Conservation (phyloP, 257 asterid genomes). For the Handroanthus guayacan region DNA sequence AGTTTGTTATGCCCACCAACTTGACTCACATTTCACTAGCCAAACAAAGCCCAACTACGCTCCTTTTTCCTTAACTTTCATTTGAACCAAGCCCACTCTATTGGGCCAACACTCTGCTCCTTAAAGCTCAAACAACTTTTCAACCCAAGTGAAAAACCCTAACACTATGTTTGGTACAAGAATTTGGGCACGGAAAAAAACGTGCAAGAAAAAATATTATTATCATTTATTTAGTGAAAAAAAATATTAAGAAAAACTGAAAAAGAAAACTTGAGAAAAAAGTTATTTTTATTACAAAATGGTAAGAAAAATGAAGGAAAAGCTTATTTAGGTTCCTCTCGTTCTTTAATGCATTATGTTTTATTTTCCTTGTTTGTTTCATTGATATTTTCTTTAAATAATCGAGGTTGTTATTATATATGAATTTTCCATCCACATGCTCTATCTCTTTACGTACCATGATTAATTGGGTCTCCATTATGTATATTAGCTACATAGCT, state of each 20-base stretch:
- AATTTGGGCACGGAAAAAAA: too few relatives aligned
- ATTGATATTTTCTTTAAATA: too few relatives aligned
- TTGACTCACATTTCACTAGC: background rate
- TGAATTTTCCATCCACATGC: background rate
- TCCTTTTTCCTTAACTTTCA: background rate
- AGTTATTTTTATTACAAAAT: constrained; percentile 24
- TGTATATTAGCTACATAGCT: too few relatives aligned
- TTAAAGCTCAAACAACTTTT: background rate
- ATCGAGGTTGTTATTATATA: background rate
- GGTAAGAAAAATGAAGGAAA: too few relatives aligned
- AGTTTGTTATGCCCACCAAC: background rate
- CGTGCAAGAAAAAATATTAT: too few relatives aligned
- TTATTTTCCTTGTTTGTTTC: too few relatives aligned
- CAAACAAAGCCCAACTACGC: background rate
- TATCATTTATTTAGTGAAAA: too few relatives aligned
- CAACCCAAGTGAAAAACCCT: constrained; percentile 37
- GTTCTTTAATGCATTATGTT: too few relatives aligned
- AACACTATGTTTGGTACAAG: background rate
- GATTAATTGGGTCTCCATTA: too few relatives aligned
- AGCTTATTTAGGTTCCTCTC: too few relatives aligned
- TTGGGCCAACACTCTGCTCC: background rate
- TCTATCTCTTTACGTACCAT: background rate
- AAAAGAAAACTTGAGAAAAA: constrained; percentile 19
- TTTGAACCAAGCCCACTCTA: background rate
- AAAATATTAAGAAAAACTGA: constrained; percentile 6